Percentiles rank a stretch among this genome's conserved stretches.
phyloP scores from a whole-genome alignment of 1,284 basidiomycete genomes.

The Tylopilus orsonianus region DNA sequence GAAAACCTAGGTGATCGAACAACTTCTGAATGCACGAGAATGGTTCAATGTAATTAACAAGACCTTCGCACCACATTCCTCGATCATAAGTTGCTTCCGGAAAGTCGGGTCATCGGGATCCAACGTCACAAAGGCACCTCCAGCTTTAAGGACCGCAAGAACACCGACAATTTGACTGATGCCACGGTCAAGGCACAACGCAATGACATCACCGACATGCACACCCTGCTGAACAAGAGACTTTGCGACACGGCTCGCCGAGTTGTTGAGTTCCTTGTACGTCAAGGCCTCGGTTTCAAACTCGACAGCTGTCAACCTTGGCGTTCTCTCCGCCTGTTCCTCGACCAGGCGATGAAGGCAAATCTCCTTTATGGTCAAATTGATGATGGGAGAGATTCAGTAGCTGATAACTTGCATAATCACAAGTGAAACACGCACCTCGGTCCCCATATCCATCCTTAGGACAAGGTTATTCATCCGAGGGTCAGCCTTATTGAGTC shows the following conservation, averaged over 20 bases:
- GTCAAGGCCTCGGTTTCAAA: conserved; percentile 28
- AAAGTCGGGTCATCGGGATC: conserved; percentile 35
- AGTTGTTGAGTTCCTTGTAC: conserved; percentile 27
- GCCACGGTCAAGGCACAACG: conserved; percentile 32
- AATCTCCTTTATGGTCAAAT: conserved; percentile 15
- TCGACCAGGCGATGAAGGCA: conserved; percentile 30
- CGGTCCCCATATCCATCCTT: conserved; percentile 29
- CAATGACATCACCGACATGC: conserved; percentile 25
- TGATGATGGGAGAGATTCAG: conserved; percentile 22
- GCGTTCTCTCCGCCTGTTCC: conserved; percentile 24
- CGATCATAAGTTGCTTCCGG: conserved; percentile 31
- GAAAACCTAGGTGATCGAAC: conserved; percentile 24
- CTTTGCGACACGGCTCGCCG: conserved; percentile 28
- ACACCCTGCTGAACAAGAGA: conserved; percentile 29
- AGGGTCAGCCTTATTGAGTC: conserved; percentile 29
- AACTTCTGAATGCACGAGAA: conserved; percentile 23
- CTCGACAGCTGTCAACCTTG: conserved; percentile 23
- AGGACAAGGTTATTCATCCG: conserved; percentile 27
- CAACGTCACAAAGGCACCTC: conserved; percentile 31
- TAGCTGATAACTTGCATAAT: not conserved
- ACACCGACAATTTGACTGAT: conserved; percentile 32
- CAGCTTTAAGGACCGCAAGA: conserved; percentile 35
- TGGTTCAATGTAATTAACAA: conserved; percentile 28
- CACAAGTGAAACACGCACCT: conserved; percentile 9
- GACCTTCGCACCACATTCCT: conserved; percentile 30